Percentiles rank a stretch among this genome's conserved stretches.
Evolutionary conservation across 139 green algal species (phyloP).

Genomic region (Cymbomonas tetramitiformis): DNA sequence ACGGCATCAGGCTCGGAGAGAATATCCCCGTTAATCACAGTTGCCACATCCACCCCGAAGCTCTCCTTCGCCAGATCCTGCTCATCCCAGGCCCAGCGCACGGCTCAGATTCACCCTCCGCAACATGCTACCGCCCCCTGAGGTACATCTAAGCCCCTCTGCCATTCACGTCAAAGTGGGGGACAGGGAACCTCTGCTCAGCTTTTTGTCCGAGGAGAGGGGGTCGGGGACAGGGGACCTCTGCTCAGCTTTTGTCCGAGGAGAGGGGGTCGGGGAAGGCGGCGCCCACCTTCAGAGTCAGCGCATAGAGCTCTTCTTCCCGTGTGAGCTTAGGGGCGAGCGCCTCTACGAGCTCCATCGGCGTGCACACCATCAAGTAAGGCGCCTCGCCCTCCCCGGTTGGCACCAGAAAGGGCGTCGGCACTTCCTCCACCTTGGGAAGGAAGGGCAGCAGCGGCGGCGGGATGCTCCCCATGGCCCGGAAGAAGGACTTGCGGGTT

Average conservation of each 20-base stretch:
- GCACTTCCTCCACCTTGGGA: conserved; percentile 14
- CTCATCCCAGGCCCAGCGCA: too few species aligned
- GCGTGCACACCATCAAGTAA: not conserved
- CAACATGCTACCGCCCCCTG: too few species aligned
- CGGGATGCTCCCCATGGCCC: conserved; percentile 3
- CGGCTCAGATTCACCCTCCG: too few species aligned
- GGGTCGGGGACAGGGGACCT: too few species aligned
- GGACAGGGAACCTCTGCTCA: too few species aligned
- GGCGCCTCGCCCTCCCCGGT: not conserved
- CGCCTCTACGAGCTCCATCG: not conserved
- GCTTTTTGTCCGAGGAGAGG: too few species aligned
- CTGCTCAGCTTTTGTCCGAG: too few species aligned
- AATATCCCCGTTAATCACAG: conserved; percentile 1
- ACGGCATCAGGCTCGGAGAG: conserved; percentile 6
- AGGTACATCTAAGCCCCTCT: too few species aligned
- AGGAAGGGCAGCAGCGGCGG: not conserved
- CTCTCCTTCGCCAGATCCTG: not conserved
- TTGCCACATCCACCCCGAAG: not conserved
- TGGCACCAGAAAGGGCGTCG: conserved; percentile 10
- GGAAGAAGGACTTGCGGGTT: too few species aligned
- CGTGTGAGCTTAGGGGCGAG: conserved; percentile 11
- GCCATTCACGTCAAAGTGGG: too few species aligned
- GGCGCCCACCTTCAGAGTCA: too few species aligned
- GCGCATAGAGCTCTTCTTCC: conserved; percentile 21
- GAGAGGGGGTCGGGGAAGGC: too few species aligned